These are phyloP conservation scores for Globisporangium rhizosaccharum DNA, from an alignment of 352 stramenopile species.

Conservation along the genomic window DNA sequence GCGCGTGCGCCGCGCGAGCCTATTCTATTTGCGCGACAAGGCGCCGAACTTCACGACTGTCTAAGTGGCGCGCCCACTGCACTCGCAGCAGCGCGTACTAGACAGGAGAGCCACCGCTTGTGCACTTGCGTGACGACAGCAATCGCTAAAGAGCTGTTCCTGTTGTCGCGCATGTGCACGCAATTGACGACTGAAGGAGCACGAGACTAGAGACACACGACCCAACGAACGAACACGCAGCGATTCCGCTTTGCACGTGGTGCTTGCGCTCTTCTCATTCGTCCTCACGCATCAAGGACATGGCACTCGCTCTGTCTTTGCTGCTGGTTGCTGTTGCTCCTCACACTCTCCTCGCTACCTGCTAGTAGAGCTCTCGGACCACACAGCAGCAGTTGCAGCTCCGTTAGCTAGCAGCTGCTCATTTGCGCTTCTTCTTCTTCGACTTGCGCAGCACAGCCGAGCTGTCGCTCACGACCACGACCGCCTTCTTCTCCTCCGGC, in stretches of 20 bases:
- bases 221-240: too few species aligned
- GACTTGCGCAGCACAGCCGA: slow-evolving; percentile 72
- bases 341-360: not conserved
- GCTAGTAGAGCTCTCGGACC: not conserved
- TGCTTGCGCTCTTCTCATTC: too few species aligned
- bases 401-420: slow-evolving; percentile 8
- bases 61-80: slow-evolving; percentile 21
- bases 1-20: slow-evolving; percentile 81
- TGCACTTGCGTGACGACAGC: not conserved
- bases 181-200: not conserved
- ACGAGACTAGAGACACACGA: too few species aligned
- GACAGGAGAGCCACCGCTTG: not conserved
- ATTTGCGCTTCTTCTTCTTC: slow-evolving; percentile 87
- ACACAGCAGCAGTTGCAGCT: not conserved
- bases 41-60: slow-evolving; percentile 77
- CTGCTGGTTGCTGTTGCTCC: not conserved
- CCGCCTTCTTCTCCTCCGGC: slow-evolving; percentile 45
- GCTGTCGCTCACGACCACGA: slow-evolving; percentile 46
- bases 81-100: not conserved
- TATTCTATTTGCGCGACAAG: slow-evolving; percentile 89
- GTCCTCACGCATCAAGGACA: too few species aligned
- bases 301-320: too few species aligned
- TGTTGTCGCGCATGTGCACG: too few species aligned
- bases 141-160: too few species aligned
- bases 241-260: too few species aligned